Evolutionary conservation across 352 stramenopile genomes (phyloP), one percentile per base, ranked within the genome.

Genomic region (Phytopythium aichiense): DNA sequence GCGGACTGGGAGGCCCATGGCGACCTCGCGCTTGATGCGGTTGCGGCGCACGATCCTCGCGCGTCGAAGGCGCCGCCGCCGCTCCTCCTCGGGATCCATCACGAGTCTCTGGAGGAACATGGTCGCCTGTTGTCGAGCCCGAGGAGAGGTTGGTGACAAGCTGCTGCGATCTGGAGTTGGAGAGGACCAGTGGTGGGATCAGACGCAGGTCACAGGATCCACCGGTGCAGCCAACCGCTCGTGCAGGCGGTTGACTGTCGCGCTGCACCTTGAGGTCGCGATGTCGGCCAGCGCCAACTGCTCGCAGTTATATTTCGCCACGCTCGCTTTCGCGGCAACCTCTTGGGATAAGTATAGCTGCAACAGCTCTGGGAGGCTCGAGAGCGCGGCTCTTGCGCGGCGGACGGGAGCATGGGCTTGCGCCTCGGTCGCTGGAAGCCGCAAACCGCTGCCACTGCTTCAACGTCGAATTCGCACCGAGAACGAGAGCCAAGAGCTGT

Each of bases 21-120:
- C 71, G 56, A 86, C 63, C 63, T 90, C 81, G 4, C 62, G 61
- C 40, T 83, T 79, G 73, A 88, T 87, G 16, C 81, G 78, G 28
- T 88, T 90, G 16, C 81, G 71, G 2, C 79, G 71, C 7, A 87
- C 66, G 63, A 90, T 88, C 18, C 69, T 70, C 35, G 78, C 81
- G 11, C 81, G 81, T 28, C 81, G 60, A 7, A 70, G 58, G 13
- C 74, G 73, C 18, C 73, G 69, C 20, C 73, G 73, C 38, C 61
- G 61, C n/a, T 72, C 75, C 64, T 88, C 79, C 37, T 90, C 73
- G 0, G 79, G 70, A 58, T 88, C 72, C 28, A 58, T 58, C 12
- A 88, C 53, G 53, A 90, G 60, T 45, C 65, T 77, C 18, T 79
- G 71, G 49, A 84, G 58, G 59, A 88, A 68, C 77, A 87, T 87